A percentile compares a stretch with the other conserved stretches of the same genome.
Evolutionary conservation across 495 filamentous ascomycete species (phyloP).

Genomic region (Xanthoparmelia taractica): DNA sequence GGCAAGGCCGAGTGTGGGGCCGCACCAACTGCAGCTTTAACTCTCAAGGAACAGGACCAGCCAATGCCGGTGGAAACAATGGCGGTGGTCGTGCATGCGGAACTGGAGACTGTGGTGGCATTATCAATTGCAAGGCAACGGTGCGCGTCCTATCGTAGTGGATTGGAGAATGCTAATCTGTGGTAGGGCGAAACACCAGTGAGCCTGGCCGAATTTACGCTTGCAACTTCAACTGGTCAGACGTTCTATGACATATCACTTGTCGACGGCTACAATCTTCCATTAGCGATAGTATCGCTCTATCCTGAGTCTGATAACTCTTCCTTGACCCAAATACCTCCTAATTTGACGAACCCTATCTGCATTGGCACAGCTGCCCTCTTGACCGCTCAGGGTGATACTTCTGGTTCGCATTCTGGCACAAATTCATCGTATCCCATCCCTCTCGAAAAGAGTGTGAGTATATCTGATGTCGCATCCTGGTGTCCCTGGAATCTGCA

Average conservation of each 20-base stretch:
- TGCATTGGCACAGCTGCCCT: constrained; percentile 60
- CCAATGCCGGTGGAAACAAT: constrained; percentile 32
- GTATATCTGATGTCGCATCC: constrained; percentile 40
- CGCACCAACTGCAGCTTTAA: constrained; percentile 74
- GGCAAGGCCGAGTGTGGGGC: constrained; percentile 76
- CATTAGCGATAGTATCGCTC: constrained; percentile 57
- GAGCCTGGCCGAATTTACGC: constrained; percentile 69
- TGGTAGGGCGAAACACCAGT: constrained; percentile 55
- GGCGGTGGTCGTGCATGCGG: constrained; percentile 50
- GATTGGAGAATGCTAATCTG: constrained; percentile 24
- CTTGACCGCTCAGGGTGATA: constrained; percentile 37
- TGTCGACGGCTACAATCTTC: constrained; percentile 79
- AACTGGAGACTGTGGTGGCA: constrained; percentile 67
- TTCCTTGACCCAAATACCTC: constrained; percentile 50
- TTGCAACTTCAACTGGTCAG: constrained; percentile 49
- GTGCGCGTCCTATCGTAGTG: constrained; percentile 34
- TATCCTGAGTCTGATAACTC: constrained; percentile 45
- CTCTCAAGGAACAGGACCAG: constrained; percentile 45
- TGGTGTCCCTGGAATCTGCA: constrained; percentile 80
- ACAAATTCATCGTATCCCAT: constrained; percentile 53
- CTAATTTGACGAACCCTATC: constrained; percentile 63
- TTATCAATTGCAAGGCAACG: constrained; percentile 54
- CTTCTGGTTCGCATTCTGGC: constrained; percentile 31
- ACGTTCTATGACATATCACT: constrained; percentile 79
- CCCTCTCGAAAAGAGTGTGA: constrained; percentile 50